Conservation (phyloP, 345 rosid genomes). For the Eucalyptus grandis region DNA sequence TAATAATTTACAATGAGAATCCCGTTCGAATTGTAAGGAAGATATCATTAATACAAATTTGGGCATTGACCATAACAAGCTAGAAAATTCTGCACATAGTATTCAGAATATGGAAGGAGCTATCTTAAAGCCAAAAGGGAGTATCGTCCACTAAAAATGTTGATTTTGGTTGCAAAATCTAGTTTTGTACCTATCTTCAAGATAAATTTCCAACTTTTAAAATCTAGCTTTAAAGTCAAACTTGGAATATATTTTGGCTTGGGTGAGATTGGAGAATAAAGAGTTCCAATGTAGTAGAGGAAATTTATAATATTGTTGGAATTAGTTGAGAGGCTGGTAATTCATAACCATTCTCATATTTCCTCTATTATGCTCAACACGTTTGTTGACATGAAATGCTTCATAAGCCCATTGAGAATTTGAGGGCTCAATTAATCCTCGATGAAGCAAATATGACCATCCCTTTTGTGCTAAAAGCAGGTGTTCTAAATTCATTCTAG, state of each 20-base stretch:
- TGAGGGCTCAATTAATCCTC: not conserved
- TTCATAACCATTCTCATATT: not conserved
- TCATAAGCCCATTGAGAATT: not conserved
- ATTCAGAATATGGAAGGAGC: not conserved
- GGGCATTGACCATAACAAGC: rapidly evolving
- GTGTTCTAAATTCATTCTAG: not conserved
- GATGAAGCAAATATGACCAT: not conserved
- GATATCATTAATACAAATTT: not conserved
- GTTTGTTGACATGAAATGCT: not conserved
- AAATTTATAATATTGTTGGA: no score
- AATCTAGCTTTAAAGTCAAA: rapidly evolving
- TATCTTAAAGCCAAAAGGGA: not conserved
- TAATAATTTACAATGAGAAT: not conserved
- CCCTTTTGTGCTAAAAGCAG: not conserved
- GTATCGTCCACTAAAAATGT: not conserved
- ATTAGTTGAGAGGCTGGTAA: not conserved
- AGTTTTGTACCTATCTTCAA: rapidly evolving
- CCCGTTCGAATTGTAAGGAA: rapidly evolving
- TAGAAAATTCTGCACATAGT: no score
- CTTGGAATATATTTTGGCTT: not conserved
- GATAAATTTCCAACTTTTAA: not conserved
- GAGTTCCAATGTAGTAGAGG: not conserved
- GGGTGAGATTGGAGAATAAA: no score
- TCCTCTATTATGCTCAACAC: not conserved
- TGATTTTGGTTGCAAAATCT: not conserved